Evolutionary conservation across 2,329 filamentous ascomycete species (phyloP), one percentile per base, ranked within the genome.

Genomic region (Purpureocillium takamizusanense): DNA sequence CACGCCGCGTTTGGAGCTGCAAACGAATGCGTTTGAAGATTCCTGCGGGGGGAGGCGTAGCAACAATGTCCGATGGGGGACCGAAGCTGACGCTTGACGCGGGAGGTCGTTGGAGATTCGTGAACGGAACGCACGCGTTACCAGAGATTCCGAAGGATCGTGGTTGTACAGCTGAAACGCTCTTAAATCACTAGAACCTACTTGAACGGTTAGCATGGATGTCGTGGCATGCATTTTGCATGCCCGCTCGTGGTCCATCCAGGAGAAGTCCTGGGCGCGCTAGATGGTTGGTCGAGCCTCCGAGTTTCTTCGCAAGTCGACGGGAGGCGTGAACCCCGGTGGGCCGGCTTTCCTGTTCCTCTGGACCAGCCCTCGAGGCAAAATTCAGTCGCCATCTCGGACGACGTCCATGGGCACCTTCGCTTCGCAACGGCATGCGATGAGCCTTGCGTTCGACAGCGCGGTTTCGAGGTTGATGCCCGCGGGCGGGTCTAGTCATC

Each of bases 101-200:
- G 41, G 49, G 32, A 48, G 44, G 36, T 48, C 45, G 42, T 46
- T 38, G 38, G 38, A 50, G 37, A 45, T 14, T 53, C 48, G 50
- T 51, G 41, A 46, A 51, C 42, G 45, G 48, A 52, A 55, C 48
- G 51, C 54, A 49, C 51, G 59, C 52, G 56, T 54, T 60, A 60
- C 54, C 57, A 53, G 50, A 46, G 51, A 62, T 62, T 59, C 56
- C 55, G 47, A 62, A 60, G 59, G 58, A 61, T 58, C 53, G 57
- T 61, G 56, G 54, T 57, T 54, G 54, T 54, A 54, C 56, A 54
- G 53, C 52, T 55, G 49, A 56, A 58, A 57, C 55, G 56, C 60
- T 62, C 54, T 57, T 49, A 53, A 62, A 62, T 57, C 51, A 63
- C 57, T 52, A 58, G 54, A 62, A 63, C 60, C 60, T 62, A 37